Conservation (phyloP, 495 filamentous ascomycete genomes). For the Astrothelium macrocarpum region DNA sequence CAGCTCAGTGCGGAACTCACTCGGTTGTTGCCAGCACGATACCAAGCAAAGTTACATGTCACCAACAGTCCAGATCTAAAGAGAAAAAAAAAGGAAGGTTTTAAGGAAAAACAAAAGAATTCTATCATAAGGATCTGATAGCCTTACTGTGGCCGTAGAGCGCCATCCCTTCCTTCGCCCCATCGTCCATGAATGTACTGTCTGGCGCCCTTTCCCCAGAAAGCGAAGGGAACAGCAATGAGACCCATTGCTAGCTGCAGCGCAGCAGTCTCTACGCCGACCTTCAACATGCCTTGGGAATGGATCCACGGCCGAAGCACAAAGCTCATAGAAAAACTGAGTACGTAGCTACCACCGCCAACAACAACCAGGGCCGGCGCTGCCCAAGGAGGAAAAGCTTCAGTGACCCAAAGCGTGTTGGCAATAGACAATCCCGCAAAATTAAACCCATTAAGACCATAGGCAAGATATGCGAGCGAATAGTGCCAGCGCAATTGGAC, state of each 20-base stretch:
- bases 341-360: constrained; percentile 9
- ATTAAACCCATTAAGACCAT: constrained; percentile 14
- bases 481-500: constrained; percentile 9
- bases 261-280: constrained; percentile 11
- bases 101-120: neutral
- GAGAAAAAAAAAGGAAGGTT: neutral
- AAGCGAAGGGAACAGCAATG: constrained; percentile 10
- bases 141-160: constrained; percentile 2
- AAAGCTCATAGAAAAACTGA: constrained; percentile 12
- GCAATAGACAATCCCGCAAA: constrained; percentile 10
- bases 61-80: no score
- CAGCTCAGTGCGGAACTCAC: no score
- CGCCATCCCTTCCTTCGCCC: constrained; percentile 4
- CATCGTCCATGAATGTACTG: constrained; percentile 16
- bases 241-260: constrained; percentile 7
- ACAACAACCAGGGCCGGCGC: constrained; percentile 15
- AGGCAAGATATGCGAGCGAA: constrained; percentile 10
- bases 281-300: constrained; percentile 10
- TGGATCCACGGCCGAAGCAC: constrained; percentile 12
- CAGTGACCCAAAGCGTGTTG: constrained; percentile 18
- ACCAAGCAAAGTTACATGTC: no score
- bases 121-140: neutral
- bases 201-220: constrained; percentile 14
- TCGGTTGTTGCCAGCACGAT: no score
- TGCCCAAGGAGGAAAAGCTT: constrained; percentile 18